Evolutionary conservation across 768 basidiomycete genomes (phyloP), one percentile per base, ranked within the genome.

Genomic region (Psilocybe sp.): DNA sequence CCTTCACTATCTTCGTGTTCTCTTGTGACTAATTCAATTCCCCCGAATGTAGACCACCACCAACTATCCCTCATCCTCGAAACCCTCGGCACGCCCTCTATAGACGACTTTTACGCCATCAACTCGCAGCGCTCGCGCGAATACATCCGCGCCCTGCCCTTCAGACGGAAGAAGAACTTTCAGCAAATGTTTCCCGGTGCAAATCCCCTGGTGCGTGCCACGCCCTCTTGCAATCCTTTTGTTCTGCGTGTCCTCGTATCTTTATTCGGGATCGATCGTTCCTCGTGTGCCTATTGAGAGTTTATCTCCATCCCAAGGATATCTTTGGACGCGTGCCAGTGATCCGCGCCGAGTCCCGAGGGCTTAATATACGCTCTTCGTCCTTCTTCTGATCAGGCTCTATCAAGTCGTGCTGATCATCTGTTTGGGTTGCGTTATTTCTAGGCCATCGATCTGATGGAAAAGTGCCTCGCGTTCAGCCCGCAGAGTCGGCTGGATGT

Each of bases 51-150:
- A 89, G 91, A 98, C 71, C 94, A 96, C 66, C 87, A 97, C 67
- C 96, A 98, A 62, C 78, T 98, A 7, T 87, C 86, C 6, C 78
- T 96, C 48, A 97, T 98, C 58, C 82, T 97, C 50, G 93, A 96
- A 60, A 87, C 95, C n/a, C 82, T 98, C 34, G 95, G 95, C 1
- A 91, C 89, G 2, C 85, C 88, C 14, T 84, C 87, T 8, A 83
- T 97, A 62, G 95, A 97, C 60, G 94, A 97, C 62, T 96, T 97
- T 65, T 92, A 96, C 56, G 92, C 91, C 5, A 96, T 96, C 62
- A 90, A 85, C 15, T 88, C 89, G 3, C 73, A 79, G 7, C 67
- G 88, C 40, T 77, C 89, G 46, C 78, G 92, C 46, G 92, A 94
- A 62, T 94, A 93, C 60, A 87, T 95, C 50, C 85, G 93, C 2